These are phyloP conservation scores for Pholiota microspora DNA, from an alignment of 768 basidiomycete genomes.

Conservation along the genomic window DNA sequence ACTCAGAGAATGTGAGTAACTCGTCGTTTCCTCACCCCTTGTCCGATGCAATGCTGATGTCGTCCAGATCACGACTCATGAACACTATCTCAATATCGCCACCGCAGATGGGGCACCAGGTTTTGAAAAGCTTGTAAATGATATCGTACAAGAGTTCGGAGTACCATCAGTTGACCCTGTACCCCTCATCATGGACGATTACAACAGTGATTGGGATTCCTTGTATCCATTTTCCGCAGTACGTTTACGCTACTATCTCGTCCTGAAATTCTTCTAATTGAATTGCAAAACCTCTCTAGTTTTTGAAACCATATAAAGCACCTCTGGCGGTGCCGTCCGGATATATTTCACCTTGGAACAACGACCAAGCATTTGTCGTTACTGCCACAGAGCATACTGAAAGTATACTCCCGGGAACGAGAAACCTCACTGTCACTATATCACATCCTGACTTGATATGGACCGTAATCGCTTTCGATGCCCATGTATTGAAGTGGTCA, in stretches of 20 bases:
- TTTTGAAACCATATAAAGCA: constrained; percentile 83
- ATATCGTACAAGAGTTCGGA: constrained; percentile 64
- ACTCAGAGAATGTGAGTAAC: constrained; percentile 78
- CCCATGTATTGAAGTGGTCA: constrained; percentile 84
- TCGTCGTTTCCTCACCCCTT: not conserved
- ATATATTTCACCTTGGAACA: constrained; percentile 52
- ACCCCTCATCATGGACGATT: constrained; percentile 63
- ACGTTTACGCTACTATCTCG: constrained; percentile 17
- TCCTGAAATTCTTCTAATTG: not conserved
- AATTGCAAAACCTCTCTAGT: constrained; percentile 39
- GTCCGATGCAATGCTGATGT: not conserved
- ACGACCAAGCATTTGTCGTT: constrained; percentile 45
- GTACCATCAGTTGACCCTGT: constrained; percentile 34
- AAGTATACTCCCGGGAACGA: constrained; percentile 57
- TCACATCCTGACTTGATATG: constrained; percentile 83
- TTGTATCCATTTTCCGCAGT: constrained; percentile 81
- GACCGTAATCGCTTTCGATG: constrained; percentile 92
- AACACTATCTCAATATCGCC: constrained; percentile 78
- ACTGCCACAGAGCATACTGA: constrained; percentile 54
- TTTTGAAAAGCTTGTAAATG: constrained; percentile 56
- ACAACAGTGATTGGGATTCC: constrained; percentile 87
- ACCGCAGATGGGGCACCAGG: constrained; percentile 82
- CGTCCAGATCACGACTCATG: constrained; percentile 62
- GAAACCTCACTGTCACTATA: constrained; percentile 67
- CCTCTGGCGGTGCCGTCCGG: constrained; percentile 48